These are phyloP conservation scores for Corylus avellana DNA, from an alignment of 306 rosid genomes.

Conservation along the genomic window DNA sequence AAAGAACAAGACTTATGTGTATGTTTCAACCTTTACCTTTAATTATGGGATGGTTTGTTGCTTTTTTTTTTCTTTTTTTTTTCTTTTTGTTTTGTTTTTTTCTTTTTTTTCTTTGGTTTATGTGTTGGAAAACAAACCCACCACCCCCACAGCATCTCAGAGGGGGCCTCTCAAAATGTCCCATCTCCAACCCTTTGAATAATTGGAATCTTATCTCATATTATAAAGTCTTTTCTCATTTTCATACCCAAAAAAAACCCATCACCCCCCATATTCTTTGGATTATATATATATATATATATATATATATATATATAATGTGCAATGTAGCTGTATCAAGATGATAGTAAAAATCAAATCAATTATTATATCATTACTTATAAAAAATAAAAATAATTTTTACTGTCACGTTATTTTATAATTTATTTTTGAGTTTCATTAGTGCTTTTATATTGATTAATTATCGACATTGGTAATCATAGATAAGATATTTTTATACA, in stretches of 20 bases:
- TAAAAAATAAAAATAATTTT: no score
- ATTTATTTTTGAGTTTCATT: no score
- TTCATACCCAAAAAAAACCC: background rate
- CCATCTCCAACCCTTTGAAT: constrained; percentile 20
- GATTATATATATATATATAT: no score
- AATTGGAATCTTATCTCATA: background rate
- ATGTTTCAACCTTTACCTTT: constrained; percentile 39
- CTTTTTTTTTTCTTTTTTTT: background rate
- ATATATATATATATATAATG: no score
- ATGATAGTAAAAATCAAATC: no score
- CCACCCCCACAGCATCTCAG: constrained; percentile 21
- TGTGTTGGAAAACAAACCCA: constrained; percentile 26
- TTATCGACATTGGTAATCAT: background rate
- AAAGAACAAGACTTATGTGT: constrained; percentile 6
- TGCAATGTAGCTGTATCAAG: no score
- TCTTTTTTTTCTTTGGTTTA: background rate
- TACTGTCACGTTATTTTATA: no score
- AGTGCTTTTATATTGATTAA: background rate
- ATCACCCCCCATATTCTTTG: background rate
- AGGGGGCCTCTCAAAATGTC: constrained; percentile 22
- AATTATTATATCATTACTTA: no score
- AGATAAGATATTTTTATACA: background rate
- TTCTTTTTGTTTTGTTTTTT: background rate
- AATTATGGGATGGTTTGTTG: constrained; percentile 39
- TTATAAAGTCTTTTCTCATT: background rate